Base-by-base conservation (phyloP, 345 rosid species). In the Salix viminalis region DNA sequence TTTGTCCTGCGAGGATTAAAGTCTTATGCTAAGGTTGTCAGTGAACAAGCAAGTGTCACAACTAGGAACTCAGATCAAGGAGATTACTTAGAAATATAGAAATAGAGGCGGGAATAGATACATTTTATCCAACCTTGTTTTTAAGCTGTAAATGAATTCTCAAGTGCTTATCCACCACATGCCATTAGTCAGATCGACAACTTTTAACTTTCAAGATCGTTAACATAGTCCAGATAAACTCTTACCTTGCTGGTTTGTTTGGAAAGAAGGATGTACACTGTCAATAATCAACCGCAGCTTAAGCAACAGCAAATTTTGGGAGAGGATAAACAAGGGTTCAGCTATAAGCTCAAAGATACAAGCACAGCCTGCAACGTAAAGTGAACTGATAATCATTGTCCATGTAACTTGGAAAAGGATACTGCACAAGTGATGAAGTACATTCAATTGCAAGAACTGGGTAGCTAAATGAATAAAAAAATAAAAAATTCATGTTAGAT, bases 271-370 rank as follows among this genome's bases (percentile, higher is more conserved):
- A 85, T 75, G 82, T 84, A 94, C 90, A 96, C 75, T 54, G 89
- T 87, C 52, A 79, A 89, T 92, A 76, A 92, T 14, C 48, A 96
- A 82, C 66, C 99, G 90, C 77, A 92, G 70, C 79, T 86, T 79
- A 24, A 94, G 94, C 76, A 86, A 87, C 77, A 90, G 82, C 81
- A 94, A 85, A 82, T 89, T 90, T 86, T 94, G 97, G 77, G 99
- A 91, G 60, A 96, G 90, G 75, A 94, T 92, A 82, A 88, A 92
- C 70, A 94, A 71, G 5, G 97, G 99, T 87, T 96, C 99, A 12
- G 97, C 97, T 85, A 94, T 50, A 34, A 96, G 87, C 90, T 94
- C 98, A 88, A 94, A 80, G 61, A 94, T 71, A 81, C 99, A 96
- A 48, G 93, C 98, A 84, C 75, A 80, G 65, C 92, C 98, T 94